Evolutionary conservation across 225 moss, liverwort and hornwort species (phyloP).

Genomic region (Antitrichia curtipendula): DNA sequence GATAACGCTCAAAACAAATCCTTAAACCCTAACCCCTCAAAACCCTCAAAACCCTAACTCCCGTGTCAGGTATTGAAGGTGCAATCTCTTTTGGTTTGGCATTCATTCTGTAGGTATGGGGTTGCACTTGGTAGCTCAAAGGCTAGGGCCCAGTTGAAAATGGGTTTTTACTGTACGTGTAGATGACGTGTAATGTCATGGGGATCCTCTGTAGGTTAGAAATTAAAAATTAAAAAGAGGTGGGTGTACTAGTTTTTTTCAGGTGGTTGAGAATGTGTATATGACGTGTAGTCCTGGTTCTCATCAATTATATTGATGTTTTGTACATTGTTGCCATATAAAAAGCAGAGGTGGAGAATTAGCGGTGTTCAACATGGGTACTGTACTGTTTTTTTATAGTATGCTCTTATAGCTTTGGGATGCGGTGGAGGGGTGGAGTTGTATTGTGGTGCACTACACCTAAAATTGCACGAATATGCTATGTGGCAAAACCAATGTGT

Average conservation of each 20-base stretch:
- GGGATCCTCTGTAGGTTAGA: not conserved
- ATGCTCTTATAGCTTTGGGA: too few species aligned
- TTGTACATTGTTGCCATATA: not conserved
- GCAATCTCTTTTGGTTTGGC: not conserved
- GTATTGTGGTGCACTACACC: too few species aligned
- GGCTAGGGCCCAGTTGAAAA: not conserved
- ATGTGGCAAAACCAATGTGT: too few species aligned
- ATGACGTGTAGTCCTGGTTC: not conserved
- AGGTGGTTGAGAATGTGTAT: not conserved
- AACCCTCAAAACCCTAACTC: not conserved
- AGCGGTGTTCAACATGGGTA: not conserved
- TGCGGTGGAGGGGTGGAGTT: not conserved
- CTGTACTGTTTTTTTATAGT: not conserved
- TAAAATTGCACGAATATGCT: too few species aligned
- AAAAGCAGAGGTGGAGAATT: not conserved
- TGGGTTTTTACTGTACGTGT: not conserved
- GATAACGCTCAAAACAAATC: not conserved
- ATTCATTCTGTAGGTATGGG: conserved; percentile 5
- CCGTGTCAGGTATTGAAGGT: not conserved
- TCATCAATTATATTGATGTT: not conserved
- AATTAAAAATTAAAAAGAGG: not conserved
- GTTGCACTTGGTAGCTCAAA: not conserved
- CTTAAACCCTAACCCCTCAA: not conserved
- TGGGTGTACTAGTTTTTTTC: not conserved
- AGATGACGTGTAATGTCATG: not conserved